Conservation (phyloP, 1,284 basidiomycete genomes). For the Baeospora myosura region DNA sequence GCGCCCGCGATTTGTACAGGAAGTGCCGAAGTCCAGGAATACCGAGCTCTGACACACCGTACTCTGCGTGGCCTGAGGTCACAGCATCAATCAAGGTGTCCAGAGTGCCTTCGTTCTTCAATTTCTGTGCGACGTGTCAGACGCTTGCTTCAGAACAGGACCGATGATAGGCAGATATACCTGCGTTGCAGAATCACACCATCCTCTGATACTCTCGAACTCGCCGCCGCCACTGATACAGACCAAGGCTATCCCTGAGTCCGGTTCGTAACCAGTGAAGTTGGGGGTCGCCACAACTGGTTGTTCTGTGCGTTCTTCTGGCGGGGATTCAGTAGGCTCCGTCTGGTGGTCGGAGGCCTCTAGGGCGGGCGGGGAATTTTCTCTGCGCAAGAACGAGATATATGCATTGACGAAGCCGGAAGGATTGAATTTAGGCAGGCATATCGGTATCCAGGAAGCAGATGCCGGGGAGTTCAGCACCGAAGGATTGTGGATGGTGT, state of each 20-base stretch:
- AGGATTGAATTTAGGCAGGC: constrained; percentile 91
- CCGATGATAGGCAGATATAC: constrained; percentile 27
- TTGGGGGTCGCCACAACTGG: neutral
- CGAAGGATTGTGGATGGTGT: constrained; percentile 67
- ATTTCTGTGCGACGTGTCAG: constrained; percentile 35
- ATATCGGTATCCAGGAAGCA: constrained; percentile 91
- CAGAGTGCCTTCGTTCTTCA: constrained; percentile 55
- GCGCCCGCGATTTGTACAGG: constrained; percentile 82
- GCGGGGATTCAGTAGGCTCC: constrained; percentile 7
- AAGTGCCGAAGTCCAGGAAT: constrained; percentile 91
- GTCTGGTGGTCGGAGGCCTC: neutral
- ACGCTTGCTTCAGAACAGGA: too few species aligned
- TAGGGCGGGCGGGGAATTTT: constrained; percentile 1
- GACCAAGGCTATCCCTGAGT: constrained; percentile 48
- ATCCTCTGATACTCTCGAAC: constrained; percentile 60
- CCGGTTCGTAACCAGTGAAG: constrained; percentile 7
- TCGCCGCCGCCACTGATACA: constrained; percentile 65
- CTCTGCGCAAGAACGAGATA: constrained; percentile 57
- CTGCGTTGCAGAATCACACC: constrained; percentile 62
- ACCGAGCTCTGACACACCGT: constrained; percentile 64
- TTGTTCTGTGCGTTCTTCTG: constrained; percentile 4
- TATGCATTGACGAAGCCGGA: constrained; percentile 91
- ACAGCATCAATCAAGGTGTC: constrained; percentile 41
- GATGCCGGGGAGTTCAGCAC: constrained; percentile 66
- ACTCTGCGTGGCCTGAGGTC: constrained; percentile 45